Evolutionary conservation across 2,329 filamentous ascomycete species (phyloP).

Genomic region (Ophiostoma sp.): DNA sequence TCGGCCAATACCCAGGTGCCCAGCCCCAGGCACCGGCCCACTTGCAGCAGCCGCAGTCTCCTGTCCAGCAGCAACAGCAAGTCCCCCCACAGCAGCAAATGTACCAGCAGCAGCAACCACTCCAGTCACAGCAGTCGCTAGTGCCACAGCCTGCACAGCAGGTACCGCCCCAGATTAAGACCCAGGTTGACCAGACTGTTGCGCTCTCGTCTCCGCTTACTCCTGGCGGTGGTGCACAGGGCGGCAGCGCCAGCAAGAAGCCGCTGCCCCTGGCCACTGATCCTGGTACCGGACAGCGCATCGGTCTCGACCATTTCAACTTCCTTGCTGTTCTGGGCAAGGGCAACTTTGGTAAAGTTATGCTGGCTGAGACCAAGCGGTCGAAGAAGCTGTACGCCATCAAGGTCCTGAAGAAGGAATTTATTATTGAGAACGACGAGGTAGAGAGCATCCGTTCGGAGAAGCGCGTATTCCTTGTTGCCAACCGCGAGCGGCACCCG

Average conservation of each 20-base stretch:
- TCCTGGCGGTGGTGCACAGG: conserved; percentile 31
- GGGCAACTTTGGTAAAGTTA: conserved; percentile 99
- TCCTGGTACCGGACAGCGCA: conserved; percentile 71
- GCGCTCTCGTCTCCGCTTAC: conserved; percentile 36
- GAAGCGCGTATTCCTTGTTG: conserved; percentile 94
- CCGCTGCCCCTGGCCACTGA: conserved; percentile 65
- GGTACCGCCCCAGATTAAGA: conserved; percentile 35
- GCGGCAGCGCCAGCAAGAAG: conserved; percentile 41
- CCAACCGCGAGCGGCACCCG: conserved; percentile 93
- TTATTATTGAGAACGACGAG: conserved; percentile 99
- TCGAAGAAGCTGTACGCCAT: conserved; percentile 92
- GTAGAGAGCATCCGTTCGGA: conserved; percentile 97
- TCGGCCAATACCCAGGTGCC: conserved; percentile 44
- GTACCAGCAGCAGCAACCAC: conserved; percentile 30
- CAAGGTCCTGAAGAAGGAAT: conserved; percentile 99
- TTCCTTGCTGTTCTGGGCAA: conserved; percentile 97
- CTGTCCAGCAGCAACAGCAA: conserved; percentile 25
- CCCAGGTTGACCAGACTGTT: conserved; percentile 36
- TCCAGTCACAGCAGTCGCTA: conserved; percentile 30
- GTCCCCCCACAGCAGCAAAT: conserved; percentile 25
- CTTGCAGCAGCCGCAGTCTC: conserved; percentile 29
- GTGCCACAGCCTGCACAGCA: conserved; percentile 30
- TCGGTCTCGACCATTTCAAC: conserved; percentile 97
- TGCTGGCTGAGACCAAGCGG: conserved; percentile 95
- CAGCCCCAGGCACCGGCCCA: conserved; percentile 35